Base-by-base conservation (phyloP, 768 basidiomycete species). In the Hemileccinum impolitum region DNA sequence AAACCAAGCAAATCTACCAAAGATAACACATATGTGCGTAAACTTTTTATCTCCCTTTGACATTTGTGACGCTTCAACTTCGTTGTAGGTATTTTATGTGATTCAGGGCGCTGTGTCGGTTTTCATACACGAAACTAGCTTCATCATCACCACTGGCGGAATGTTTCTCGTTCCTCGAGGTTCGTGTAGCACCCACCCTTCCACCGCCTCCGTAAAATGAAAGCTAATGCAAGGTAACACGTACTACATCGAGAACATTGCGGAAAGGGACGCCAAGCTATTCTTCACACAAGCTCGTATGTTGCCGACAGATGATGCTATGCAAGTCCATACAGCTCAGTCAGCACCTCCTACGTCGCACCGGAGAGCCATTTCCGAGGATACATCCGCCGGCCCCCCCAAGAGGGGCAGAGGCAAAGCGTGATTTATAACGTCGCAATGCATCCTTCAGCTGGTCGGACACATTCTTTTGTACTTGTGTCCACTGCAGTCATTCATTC, bases 81-180 rank as follows among this genome's bases (percentile, higher is more conserved):
- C 4, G 26, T 21, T 21, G 18, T 59, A 88, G 86, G 74, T 85
- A 2, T 86, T 89, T 71, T 85, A 85, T 63, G 84, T 94, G 39
- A 80, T 92, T 48, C 82, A 91, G 69, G 96, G 96, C 11, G 89
- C 90, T 2, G 86, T 98, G 12, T 85, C 85, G 39, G 85, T 94
- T 52, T 84, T 82, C 53, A 79, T 98, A 3, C 88, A 95, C 63
- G 75, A 86, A 31, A 87, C 85, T 3, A 82, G 77, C 39, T 85
- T 90, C 61, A 70, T 93, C 45, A 77, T 98, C 36, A 77, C 86
- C 12, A 76, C 85, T 1, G 92, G 93, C 12, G 91, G 86, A 11
- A 87, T 85, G 77, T 94, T 94, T 64, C 76, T 94, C 61, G 85
- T 96, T 18, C 94, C 94, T 2, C 78, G 94, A 74, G 94, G 93